phyloP scores from a whole-genome alignment of 2,329 filamentous ascomycete species.

The Pyrenochaeta sp. region DNA sequence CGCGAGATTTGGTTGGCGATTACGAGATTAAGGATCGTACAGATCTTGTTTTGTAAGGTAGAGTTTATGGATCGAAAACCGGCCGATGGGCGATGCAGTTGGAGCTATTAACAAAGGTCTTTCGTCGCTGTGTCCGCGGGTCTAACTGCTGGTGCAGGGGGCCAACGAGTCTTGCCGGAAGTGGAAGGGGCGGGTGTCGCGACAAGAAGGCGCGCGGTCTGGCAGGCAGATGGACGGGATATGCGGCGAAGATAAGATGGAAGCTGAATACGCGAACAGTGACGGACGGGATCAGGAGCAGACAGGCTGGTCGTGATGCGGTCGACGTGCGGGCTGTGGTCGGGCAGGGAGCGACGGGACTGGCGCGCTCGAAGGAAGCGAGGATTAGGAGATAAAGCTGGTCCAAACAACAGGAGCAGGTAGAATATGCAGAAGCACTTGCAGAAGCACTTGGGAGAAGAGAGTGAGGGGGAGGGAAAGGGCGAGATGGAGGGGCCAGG shows the following conservation, averaged over 20 bases:
- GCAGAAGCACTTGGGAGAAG: constrained; percentile 46
- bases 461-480: constrained; percentile 50
- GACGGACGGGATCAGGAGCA: constrained; percentile 35
- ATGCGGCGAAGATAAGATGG: constrained; percentile 23
- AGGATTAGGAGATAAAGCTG: constrained; percentile 43
- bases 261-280: constrained; percentile 36
- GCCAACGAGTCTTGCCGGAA: constrained; percentile 24
- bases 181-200: constrained; percentile 28
- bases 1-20: constrained; percentile 37
- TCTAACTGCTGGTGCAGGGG: constrained; percentile 5
- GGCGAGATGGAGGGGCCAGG: constrained; percentile 52
- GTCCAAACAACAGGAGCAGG: constrained; percentile 42
- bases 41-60: constrained; percentile 43
- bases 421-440: constrained; percentile 50
- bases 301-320: constrained; percentile 9
- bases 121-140: constrained; percentile 27
- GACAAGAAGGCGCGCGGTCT: constrained; percentile 21
- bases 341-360: constrained; percentile 47
- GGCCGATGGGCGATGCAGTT: constrained; percentile 49
- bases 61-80: constrained; percentile 41
- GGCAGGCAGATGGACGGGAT: constrained; percentile 11
- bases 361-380: constrained; percentile 44
- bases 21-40: constrained; percentile 53
- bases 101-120: constrained; percentile 48
- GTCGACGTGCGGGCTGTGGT: constrained; percentile 37